Evolutionary conservation across 192 early-diverging fungal genomes (phyloP), one percentile per base, ranked within the genome.

Genomic region (Geranomyces variabilis): DNA sequence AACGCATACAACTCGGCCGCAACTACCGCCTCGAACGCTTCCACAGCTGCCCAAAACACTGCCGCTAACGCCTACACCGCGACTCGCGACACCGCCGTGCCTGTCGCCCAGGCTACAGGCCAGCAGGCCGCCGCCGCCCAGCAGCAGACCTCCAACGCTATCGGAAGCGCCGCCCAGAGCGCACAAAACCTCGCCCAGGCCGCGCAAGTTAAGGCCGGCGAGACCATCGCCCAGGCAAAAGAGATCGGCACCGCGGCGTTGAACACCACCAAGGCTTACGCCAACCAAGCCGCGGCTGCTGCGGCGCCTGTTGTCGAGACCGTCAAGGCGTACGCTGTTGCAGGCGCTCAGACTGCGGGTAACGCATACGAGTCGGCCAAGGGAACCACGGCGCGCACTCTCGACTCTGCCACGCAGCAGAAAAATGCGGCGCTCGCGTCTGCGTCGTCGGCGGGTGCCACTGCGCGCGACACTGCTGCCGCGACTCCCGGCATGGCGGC

Each of bases 21-120:
- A 3, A 29, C 8, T 14, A 64, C 63, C 21, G 63, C 63, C 5
- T 64, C 63, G 34, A 64, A 64, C 63, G 63, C 41, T 44, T 10
- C 63, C 41, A 45, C n/a, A 19, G 17, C 33, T 44, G 63, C 34
- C 34, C 44, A 64, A 21, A 46, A 64, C 63, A 24, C 63, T 41
- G 21, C 63, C 43, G 63, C 44, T 60, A 33, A 45, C 41, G 21
- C n/a, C 5, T 17, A 17, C 43, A 36, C 1, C 41, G n/a, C 63
- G 5, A 36, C 33, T n/a, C 33, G 41, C 19, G 63, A 45, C 63
- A 41, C 41, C 43, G 63, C 63, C 22, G 34, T 36, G 8, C 6
- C 34, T 41, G 44, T 13, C 41, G 44, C 63, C 41, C 1, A 14
- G 2, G 8, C 33, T 14, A 33, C 34, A 12, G 28, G 34, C 28